These are phyloP conservation scores for Aspergillus arachidicola DNA, from an alignment of 2,329 filamentous ascomycete species.

Conservation along the genomic window DNA sequence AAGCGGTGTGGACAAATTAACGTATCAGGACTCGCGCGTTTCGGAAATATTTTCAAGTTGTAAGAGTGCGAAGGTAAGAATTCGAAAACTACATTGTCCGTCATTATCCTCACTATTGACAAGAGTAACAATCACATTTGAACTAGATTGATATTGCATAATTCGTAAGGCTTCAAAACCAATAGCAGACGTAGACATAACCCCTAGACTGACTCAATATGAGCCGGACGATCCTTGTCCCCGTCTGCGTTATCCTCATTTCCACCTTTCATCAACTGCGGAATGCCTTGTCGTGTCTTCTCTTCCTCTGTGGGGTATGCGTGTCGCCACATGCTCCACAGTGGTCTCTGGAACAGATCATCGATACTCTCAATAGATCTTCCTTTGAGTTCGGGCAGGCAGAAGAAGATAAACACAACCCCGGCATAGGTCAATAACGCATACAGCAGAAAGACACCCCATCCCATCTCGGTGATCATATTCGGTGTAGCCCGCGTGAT, in stretches of 20 bases:
- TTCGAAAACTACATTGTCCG: too few relatives aligned
- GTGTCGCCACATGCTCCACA: neutral
- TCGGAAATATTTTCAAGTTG: too few relatives aligned
- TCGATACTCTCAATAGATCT: neutral
- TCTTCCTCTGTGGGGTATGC: neutral
- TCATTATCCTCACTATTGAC: too few relatives aligned
- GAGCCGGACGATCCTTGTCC: neutral
- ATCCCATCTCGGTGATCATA: neutral
- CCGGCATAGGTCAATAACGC: neutral
- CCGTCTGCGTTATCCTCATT: neutral
- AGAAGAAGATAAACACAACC: neutral
- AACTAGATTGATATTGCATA: too few relatives aligned
- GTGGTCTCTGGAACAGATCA: neutral
- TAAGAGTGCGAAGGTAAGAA: too few relatives aligned
- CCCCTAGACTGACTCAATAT: neutral
- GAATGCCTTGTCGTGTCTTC: neutral
- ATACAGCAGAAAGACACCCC: neutral
- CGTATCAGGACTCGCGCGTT: too few relatives aligned
- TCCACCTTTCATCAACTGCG: neutral
- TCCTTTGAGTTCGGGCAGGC: neutral
- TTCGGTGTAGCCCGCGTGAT: neutral
- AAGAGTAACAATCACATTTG: too few relatives aligned
- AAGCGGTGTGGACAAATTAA: too few relatives aligned
- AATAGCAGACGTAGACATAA: fast-evolving
- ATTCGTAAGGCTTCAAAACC: fast-evolving